These are phyloP conservation scores for Phytophthora palmivora DNA, from an alignment of 352 stramenopile genomes.

Conservation along the genomic window DNA sequence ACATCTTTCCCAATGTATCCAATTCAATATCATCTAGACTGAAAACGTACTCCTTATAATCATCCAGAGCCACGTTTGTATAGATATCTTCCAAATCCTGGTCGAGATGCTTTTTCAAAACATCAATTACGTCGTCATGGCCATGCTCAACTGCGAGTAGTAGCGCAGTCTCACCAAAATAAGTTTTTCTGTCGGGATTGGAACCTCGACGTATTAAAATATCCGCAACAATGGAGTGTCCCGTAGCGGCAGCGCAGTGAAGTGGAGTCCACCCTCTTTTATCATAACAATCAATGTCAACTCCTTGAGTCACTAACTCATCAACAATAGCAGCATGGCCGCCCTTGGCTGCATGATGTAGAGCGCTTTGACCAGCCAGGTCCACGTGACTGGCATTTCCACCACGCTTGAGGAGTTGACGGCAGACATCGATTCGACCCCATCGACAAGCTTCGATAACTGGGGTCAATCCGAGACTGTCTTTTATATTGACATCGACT, in stretches of 20 bases:
- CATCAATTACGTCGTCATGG: neutral
- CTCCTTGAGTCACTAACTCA: too few species aligned
- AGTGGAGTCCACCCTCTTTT: constrained; percentile 16
- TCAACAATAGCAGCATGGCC: neutral
- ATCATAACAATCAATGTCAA: constrained; percentile 7
- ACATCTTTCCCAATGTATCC: neutral
- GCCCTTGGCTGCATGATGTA: constrained; percentile 4
- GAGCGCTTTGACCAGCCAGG: neutral
- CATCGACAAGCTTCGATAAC: constrained; percentile 9
- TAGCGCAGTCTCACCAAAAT: constrained; percentile 9
- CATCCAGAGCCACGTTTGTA: too few species aligned
- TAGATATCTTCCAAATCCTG: too few species aligned
- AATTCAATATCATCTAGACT: too few species aligned
- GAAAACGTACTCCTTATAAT: too few species aligned
- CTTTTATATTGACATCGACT: neutral
- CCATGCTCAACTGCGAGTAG: too few species aligned
- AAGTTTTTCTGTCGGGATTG: neutral
- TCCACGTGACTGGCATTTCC: neutral
- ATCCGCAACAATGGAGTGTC: neutral
- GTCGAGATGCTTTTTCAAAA: too few species aligned
- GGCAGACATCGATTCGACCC: neutral
- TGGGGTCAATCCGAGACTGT: constrained; percentile 3
- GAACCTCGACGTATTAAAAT: neutral
- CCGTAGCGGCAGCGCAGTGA: constrained; percentile 11
- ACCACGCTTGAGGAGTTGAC: neutral